Percentiles rank a stretch among this genome's conserved stretches.
phyloP scores from a whole-genome alignment of 2,329 filamentous ascomycete species.

The Pseudocercospora macadamiae region DNA sequence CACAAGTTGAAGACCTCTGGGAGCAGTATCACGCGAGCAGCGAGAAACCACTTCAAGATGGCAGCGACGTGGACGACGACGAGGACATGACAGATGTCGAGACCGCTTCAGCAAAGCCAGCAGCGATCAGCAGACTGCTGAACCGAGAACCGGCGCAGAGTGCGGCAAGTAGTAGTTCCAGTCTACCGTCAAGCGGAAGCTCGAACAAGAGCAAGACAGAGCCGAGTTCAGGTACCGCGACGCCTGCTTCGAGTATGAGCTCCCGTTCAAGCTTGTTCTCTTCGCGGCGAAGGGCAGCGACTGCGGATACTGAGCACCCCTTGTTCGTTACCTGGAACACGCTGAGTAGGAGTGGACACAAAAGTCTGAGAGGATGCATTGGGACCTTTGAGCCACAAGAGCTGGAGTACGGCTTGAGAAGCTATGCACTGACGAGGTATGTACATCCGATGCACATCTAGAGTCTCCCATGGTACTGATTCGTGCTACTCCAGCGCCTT shows the following conservation, averaged over 20 bases:
- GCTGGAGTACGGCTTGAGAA: conserved; percentile 71
- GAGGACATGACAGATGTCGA: conserved; percentile 35
- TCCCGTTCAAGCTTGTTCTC: conserved; percentile 51
- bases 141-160: conserved; percentile 26
- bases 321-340: conserved; percentile 97
- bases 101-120: conserved; percentile 36
- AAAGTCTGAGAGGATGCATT: conserved; percentile 86
- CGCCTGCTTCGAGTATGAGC: conserved; percentile 45
- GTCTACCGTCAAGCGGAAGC: conserved; percentile 30
- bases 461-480: background rate
- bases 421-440: conserved; percentile 80
- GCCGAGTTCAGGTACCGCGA: conserved; percentile 26
- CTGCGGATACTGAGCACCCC: conserved; percentile 56
- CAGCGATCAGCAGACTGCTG: conserved; percentile 50
- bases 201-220: conserved; percentile 13
- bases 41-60: conserved; percentile 34
- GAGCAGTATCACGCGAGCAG: conserved; percentile 51
- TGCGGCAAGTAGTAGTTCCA: conserved; percentile 34
- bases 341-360: conserved; percentile 61
- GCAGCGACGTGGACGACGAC: conserved; percentile 36
- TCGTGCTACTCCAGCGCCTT: conserved; percentile 54
- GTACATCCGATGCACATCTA: conserved; percentile 9
- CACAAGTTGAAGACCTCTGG: conserved; percentile 72
- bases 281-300: conserved; percentile 39
- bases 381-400: conserved; percentile 85